Percentiles rank a stretch among this genome's conserved stretches.
phyloP scores from a whole-genome alignment of 192 early-diverging fungal genomes.

The Phycomyces blakesleeanus region DNA sequence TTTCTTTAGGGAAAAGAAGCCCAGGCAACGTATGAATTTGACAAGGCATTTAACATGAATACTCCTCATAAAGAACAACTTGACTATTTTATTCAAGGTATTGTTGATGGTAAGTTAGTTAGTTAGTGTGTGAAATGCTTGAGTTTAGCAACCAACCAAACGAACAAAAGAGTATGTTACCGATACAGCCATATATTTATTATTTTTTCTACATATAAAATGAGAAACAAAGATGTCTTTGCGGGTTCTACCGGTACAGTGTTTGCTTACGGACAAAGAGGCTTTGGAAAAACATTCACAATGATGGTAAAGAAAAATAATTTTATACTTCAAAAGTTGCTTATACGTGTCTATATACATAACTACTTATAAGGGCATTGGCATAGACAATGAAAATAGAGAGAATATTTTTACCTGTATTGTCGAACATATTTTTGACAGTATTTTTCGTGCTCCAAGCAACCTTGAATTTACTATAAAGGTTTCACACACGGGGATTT shows the following conservation, averaged over 20 bases:
- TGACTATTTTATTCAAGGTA: conserved; percentile 85
- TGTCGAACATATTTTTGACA: conserved; percentile 90
- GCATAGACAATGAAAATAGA: conserved; percentile 86
- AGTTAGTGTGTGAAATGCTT: too few relatives aligned
- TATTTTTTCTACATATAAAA: neutral
- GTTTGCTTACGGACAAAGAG: conserved; percentile 99
- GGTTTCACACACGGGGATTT: conserved; percentile 99
- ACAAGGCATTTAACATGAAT: conserved; percentile 83
- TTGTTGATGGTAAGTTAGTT: conserved; percentile 79
- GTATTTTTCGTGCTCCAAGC: conserved; percentile 86
- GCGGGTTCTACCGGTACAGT: conserved; percentile 97
- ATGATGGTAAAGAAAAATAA: conserved; percentile 78
- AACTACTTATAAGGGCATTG: conserved; percentile 64
- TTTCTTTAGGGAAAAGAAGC: conserved; percentile 49
- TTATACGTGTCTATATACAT: conserved; percentile 17
- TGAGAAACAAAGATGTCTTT: conserved; percentile 24
- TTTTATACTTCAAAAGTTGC: too few relatives aligned
- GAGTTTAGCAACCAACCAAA: too few relatives aligned
- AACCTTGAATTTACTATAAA: conserved; percentile 98
- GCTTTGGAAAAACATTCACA: conserved; percentile 93
- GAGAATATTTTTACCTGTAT: conserved; percentile 97
- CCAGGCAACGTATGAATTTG: conserved; percentile 83
- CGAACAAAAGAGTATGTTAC: neutral
- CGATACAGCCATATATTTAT: neutral
- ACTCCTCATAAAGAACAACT: conserved; percentile 84